Percentiles rank a stretch among this genome's conserved stretches.
phyloP scores from a whole-genome alignment of 331 rosid species.

The Malus hybrid region DNA sequence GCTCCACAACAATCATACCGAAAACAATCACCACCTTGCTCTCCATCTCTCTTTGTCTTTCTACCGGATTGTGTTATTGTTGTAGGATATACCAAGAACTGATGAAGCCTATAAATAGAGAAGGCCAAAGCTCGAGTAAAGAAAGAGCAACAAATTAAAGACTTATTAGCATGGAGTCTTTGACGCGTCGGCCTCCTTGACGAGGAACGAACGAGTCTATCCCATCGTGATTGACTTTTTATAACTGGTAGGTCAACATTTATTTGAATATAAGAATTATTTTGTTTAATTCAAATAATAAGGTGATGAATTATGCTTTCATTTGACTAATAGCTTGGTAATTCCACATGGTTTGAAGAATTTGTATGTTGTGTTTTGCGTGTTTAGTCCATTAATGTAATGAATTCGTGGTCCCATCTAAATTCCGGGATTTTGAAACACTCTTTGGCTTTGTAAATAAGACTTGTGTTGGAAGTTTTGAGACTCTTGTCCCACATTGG shows the following conservation, averaged over 20 bases:
- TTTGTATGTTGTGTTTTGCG: too few species aligned
- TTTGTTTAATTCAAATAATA: too few species aligned
- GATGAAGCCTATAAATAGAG: neutral
- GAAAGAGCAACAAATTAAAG: neutral
- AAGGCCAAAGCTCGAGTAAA: neutral
- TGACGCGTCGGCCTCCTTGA: neutral
- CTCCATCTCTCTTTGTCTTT: neutral
- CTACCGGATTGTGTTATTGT: too few species aligned
- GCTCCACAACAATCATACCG: neutral
- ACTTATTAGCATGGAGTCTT: neutral
- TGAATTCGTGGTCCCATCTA: too few species aligned
- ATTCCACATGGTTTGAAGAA: neutral
- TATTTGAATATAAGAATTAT: neutral
- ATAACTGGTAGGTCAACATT: neutral
- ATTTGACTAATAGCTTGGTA: neutral
- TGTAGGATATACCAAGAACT: too few species aligned
- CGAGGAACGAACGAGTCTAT: neutral
- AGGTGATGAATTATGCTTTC: too few species aligned
- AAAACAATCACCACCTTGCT: neutral
- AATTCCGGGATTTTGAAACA: too few species aligned
- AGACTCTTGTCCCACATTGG: too few species aligned
- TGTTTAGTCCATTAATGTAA: too few species aligned
- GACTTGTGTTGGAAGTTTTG: too few species aligned
- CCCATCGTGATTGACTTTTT: neutral
- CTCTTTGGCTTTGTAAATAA: too few species aligned